Percentiles rank a stretch among this genome's conserved stretches.
Evolutionary conservation across 208 protist genomes (phyloP).

Genomic region (Naegleria fowleri): DNA sequence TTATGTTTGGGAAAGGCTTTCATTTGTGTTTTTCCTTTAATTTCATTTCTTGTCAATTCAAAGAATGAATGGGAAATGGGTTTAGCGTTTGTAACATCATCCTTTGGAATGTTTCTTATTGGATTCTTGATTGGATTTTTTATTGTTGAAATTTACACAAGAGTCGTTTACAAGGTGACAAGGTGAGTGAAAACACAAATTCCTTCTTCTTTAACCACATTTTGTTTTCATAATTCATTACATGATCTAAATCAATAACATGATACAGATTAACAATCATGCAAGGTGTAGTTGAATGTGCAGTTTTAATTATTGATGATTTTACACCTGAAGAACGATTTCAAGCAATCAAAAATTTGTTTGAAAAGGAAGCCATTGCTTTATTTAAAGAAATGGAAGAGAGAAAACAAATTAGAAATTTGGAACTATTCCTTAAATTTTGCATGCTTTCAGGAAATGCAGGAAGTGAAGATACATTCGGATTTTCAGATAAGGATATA

Average conservation of each 20-base stretch:
- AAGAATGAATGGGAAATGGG: not conserved
- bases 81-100: not conserved
- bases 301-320: not conserved
- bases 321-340: not conserved
- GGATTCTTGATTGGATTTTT: not conserved
- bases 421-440: not conserved
- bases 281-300: not conserved
- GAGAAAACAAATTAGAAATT: not conserved
- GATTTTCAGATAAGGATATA: not conserved
- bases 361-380: not conserved
- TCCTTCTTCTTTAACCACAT: too few relatives aligned
- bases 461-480: not conserved
- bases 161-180: not conserved
- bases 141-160: not conserved
- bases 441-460: not conserved
- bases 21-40: not conserved
- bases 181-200: too few relatives aligned
- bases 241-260: too few relatives aligned
- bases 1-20: not conserved
- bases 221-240: too few relatives aligned
- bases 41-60: not conserved
- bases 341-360: not conserved
- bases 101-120: not conserved
- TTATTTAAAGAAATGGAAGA: not conserved
- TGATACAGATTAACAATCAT: too few relatives aligned